Evolutionary conservation across 225 moss, liverwort and hornwort species (phyloP).

Genomic region (Thuidium tamariscinum): DNA sequence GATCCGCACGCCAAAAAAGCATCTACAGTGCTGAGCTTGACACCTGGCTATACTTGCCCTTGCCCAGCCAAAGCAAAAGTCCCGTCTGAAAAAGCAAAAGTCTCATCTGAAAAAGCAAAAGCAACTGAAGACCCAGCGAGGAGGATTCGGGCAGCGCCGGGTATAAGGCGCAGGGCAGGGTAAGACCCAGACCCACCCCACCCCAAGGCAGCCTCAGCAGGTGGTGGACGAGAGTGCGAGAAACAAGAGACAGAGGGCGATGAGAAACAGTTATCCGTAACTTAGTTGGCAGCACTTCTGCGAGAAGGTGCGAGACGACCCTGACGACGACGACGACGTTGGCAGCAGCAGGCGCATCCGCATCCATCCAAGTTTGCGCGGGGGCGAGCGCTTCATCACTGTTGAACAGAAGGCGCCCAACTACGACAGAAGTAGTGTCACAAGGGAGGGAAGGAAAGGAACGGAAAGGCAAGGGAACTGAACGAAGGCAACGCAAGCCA

Average conservation of each 20-base stretch:
- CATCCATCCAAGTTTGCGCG: constrained; percentile 20
- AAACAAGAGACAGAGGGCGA: not conserved
- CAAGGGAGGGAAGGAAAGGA: not conserved
- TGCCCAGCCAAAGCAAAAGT: not conserved
- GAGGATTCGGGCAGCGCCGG: not conserved
- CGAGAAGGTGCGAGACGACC: constrained; percentile 17
- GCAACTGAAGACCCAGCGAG: not conserved
- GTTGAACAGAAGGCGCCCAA: constrained; percentile 14
- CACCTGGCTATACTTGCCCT: not conserved
- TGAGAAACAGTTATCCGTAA: constrained; percentile 23
- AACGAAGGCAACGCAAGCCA: not conserved
- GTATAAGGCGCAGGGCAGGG: not conserved
- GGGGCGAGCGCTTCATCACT: constrained; percentile 14
- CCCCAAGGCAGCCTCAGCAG: not conserved
- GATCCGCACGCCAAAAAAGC: not conserved
- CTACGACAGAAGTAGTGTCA: not conserved
- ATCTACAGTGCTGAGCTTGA: not conserved
- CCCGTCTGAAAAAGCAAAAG: not conserved
- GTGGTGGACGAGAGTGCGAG: not conserved
- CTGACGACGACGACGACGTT: not conserved
- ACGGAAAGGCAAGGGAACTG: not conserved
- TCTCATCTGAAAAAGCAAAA: not conserved
- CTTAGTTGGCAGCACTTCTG: not conserved
- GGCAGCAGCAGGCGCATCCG: not conserved
- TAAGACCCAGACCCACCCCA: no score